Percentiles rank a stretch among this genome's conserved stretches.
These are phyloP conservation scores for Ilex aquifolium DNA, from an alignment of 257 asterid species.

Conservation along the genomic window DNA sequence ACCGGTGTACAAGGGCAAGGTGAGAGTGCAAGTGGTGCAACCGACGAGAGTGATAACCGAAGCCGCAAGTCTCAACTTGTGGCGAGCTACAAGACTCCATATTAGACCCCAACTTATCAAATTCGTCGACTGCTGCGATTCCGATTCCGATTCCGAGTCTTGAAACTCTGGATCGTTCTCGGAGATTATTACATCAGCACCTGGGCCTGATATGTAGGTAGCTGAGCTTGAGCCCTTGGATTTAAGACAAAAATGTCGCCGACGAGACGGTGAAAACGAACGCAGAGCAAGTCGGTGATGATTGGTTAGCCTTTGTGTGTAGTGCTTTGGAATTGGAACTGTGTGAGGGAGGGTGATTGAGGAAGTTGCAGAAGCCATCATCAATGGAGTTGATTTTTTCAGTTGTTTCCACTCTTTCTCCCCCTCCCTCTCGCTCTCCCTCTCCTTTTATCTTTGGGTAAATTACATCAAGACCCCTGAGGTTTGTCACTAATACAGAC, in stretches of 20 bases:
- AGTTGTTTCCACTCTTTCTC: no score
- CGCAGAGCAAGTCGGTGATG: background rate
- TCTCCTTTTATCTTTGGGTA: no score
- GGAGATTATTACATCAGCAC: slow-evolving; percentile 63
- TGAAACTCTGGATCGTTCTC: slow-evolving; percentile 58
- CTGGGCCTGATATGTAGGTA: slow-evolving; percentile 64
- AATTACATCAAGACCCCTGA: no score
- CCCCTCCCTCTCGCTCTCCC: no score
- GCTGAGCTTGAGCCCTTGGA: background rate
- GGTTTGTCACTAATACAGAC: no score
- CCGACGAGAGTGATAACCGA: slow-evolving; percentile 55
- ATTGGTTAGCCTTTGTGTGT: background rate
- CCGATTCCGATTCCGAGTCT: slow-evolving; percentile 22
- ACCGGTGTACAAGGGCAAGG: slow-evolving; percentile 85
- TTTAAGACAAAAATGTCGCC: background rate
- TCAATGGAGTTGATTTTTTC: no score
- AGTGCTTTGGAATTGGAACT: background rate
- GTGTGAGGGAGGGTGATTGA: background rate
- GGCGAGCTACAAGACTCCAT: slow-evolving; percentile 60
- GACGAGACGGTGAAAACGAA: background rate
- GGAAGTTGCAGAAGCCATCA: background rate
- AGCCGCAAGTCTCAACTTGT: slow-evolving; percentile 63
- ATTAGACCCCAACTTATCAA: slow-evolving; percentile 76
- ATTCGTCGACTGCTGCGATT: slow-evolving; percentile 41
- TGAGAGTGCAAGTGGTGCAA: slow-evolving; percentile 66